Base-by-base conservation (phyloP, 257 asterid species). In the Parsonsia alboflavescens region DNA sequence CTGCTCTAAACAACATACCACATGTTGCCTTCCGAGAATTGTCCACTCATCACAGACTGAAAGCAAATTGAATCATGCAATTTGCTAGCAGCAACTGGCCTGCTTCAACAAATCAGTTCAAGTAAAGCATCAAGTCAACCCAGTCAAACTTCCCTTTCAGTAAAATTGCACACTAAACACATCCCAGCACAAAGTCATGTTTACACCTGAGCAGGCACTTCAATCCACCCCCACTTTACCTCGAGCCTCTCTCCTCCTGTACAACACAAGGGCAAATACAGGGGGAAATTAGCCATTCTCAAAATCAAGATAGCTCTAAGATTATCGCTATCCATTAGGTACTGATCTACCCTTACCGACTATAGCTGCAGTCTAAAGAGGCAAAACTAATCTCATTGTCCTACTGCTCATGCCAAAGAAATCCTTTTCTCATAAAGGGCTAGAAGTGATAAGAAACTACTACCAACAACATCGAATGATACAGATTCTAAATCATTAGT, bases 251-350 rank as follows among this genome's bases (percentile, higher is more conserved):
- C 84, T 81, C 76, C 82, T 79, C 97, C 91, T 89, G 91, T 85
- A 82, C 93, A 88, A 89, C 91, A 87, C 89, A 86, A 89, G 87
- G 90, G 88, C 90, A 91, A 88, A 89, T 85, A 82, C 89, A 91
- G 84, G 88, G 83, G 86, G 87, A 84, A 86, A 76, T 80, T 75
- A 83, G 90, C 84, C 88, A 88, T 81, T 85, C 82, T 81, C 86
- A 86, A 81, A 80, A 87, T 74, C 84, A 84, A 85, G 74, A 89
- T 82, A 90, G 86, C 86, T 49, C 90, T 88, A 89, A 24, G 73
- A 83, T 81, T 84, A 85, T 71, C 76, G 72, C 91, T 87, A 86
- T 68, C 87, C 82, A 83, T 75, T 82, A 85, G 77, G 68, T 77
- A 80, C 79, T 80, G 67, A 76, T 84, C 88, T 82, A 87, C 3